Base-by-base conservation (phyloP, 2,329 filamentous ascomycete species). In the Stemphylium beticola region DNA sequence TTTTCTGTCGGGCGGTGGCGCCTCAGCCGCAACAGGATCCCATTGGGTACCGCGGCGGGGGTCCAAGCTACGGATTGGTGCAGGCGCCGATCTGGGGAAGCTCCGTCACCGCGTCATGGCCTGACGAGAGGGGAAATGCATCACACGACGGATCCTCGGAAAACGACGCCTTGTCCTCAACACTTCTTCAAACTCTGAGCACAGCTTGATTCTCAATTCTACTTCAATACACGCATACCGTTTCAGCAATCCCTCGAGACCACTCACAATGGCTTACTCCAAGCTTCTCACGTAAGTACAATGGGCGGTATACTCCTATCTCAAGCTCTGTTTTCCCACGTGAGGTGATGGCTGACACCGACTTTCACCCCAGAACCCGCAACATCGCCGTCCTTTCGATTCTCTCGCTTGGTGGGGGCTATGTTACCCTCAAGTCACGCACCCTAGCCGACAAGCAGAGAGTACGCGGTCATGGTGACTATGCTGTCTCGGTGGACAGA, bases 401-500 rank as follows among this genome's bases (percentile, higher is more conserved):
- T 9, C 24, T 70, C 15, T 68, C 72, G 6, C 59, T 76, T 14
- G 66, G 69, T 18, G 66, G 70, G 40, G 68, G 71, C 6, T 74
- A 72, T 48, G 50, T 74, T 40, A 60, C 71, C 31, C 24, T 75
- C 20, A 76, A 72, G 49, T 69, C 72, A 18, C 67, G 58, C 37
- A 53, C 66, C 2, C 34, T 73, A 15, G 62, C 66, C 8, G 59
- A 58, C n/a, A 71, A 69, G 52, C 66, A 68, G 53, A 60, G 65
- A 32, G 64, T 73, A 36, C 64, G 62, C 34, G 55, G 57, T 10
- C 59, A 46, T 17, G 71, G 73, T 14, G 72, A 76, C 49, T 76
- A 74, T 45, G 72, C 66, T 15, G 73, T 76, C 12, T 61, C 67
- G 12, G 71, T 74, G 17, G 70, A 75, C 33, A 59, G 73, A 44